Base-by-base conservation (phyloP, 257 asterid genomes). In the Schizonepeta tenuifolia region DNA sequence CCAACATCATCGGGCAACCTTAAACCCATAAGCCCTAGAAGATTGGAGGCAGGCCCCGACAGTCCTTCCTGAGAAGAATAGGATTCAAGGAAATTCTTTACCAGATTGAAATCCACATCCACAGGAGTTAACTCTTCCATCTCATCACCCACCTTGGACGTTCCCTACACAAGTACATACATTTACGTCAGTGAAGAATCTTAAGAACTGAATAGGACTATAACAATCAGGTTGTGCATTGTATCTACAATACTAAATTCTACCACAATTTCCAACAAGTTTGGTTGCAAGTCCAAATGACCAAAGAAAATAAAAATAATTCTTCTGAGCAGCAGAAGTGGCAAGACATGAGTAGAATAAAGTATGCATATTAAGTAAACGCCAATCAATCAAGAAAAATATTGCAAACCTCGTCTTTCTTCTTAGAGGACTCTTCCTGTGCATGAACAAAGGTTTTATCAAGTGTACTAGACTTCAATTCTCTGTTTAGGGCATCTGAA, bases 21-120 rank as follows among this genome's bases (percentile, higher is more conserved):
- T 40, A 92, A 70, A 64, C 98, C 99, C 98, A 92, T 83, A 1
- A 92, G 88, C 66, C 98, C 98, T 7, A 90, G 83, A 69, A 91
- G 83, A 82, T 90, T 94, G 83, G 99, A 91, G 70, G 97, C 97
- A 51, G 98, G 98, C 38, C 99, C 99, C 3, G 99, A 86, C 80
- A 87, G 78, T 51, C 99, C 99, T 78, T 90, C 94, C 65, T 92
- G 99, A 60, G 92, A 88, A 28, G 98, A 87, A 81, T 82, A 87
- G 0, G 98, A 95, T 33, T 90, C 95, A 0, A 95, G 91, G 70
- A 95, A 70, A 74, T 86, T 95, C 78, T 92, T 86, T 49, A 95
- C 96, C 24, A 95, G 95, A 86, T 95, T 95, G 75, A 92, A 72
- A 85, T 95, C 96, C 41, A 92, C 96, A 78, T 95, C 99, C 54